phyloP scores from a whole-genome alignment of 2,329 filamentous ascomycete genomes.

The Cryphonectria parasitica region DNA sequence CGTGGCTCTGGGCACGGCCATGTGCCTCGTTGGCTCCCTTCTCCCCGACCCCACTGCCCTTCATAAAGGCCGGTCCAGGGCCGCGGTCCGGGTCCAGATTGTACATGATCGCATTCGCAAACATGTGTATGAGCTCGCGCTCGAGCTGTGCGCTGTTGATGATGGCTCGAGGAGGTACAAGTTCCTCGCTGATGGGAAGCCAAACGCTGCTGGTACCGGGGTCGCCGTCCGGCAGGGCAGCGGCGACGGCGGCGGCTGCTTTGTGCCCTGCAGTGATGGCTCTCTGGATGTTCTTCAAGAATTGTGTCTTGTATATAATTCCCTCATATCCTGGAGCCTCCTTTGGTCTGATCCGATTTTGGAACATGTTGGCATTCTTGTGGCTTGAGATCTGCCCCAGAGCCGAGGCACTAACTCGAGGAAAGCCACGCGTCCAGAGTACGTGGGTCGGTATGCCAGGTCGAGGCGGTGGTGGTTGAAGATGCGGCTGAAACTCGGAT shows the following conservation, averaged over 20 bases:
- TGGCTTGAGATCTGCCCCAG: slow-evolving; percentile 78
- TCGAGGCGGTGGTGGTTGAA: slow-evolving; percentile 22
- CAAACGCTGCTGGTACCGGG: slow-evolving; percentile 60
- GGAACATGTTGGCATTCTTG: slow-evolving; percentile 79
- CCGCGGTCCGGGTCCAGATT: slow-evolving; percentile 81
- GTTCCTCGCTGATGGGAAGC: slow-evolving; percentile 73
- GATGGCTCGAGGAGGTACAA: slow-evolving; percentile 85
- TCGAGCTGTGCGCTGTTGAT: slow-evolving; percentile 93
- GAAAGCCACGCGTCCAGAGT: slow-evolving; percentile 75
- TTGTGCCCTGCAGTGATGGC: slow-evolving; percentile 75
- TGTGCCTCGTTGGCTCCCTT: slow-evolving; percentile 40
- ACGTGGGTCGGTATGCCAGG: slow-evolving; percentile 63
- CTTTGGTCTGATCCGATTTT: slow-evolving; percentile 72
- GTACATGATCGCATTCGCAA: slow-evolving; percentile 98
- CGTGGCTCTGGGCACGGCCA: slow-evolving; percentile 35
- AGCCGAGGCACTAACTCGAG: slow-evolving; percentile 72
- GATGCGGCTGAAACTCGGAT: slow-evolving; percentile 19
- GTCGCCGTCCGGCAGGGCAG: slow-evolving; percentile 63
- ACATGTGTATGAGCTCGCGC: slow-evolving; percentile 93
- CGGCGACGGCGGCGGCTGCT: slow-evolving; percentile 63
- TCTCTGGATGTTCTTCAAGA: slow-evolving; percentile 76
- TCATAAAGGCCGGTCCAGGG: slow-evolving; percentile 65
- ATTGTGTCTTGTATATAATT: slow-evolving; percentile 74
- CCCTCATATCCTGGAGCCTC: slow-evolving; percentile 77
- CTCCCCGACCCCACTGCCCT: slow-evolving; percentile 42